Evolutionary conservation across 192 early-diverging fungal genomes (phyloP).

Genomic region (Ramicandelaber brevisporus): DNA sequence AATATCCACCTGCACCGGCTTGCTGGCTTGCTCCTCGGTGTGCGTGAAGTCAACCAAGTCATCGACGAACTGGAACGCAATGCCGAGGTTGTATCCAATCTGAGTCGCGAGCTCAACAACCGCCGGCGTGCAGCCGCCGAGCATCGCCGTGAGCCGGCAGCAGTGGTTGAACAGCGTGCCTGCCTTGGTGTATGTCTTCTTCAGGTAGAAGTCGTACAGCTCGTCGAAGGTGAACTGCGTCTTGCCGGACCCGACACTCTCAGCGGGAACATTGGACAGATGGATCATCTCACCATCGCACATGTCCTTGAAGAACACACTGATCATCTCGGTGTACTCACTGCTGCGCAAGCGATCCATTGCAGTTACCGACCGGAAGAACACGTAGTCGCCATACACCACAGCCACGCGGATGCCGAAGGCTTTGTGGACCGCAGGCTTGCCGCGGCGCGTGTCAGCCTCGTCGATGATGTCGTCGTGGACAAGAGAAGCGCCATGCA

Average conservation of each 20-base stretch:
- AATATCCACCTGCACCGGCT: conserved; percentile 73
- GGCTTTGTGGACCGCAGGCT: conserved; percentile 53
- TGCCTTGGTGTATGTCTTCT: conserved; percentile 89
- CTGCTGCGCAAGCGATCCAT: conserved; percentile 68
- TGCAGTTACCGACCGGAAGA: conserved; percentile 76
- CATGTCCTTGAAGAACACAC: conserved; percentile 73
- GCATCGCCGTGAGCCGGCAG: conserved; percentile 59
- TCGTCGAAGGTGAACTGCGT: no score
- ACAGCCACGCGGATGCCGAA: conserved; percentile 98
- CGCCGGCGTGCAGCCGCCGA: conserved; percentile 47
- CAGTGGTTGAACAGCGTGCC: conserved; percentile 86
- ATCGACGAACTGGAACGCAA: conserved; percentile 85
- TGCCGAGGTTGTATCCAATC: conserved; percentile 71
- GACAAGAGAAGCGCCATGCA: conserved; percentile 81
- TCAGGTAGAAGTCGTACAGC: conserved; percentile 71
- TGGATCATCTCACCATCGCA: conserved; percentile 98
- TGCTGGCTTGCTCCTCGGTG: conserved; percentile 49
- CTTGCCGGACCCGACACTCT: no score
- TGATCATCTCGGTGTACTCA: conserved; percentile 79
- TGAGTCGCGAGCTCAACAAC: conserved; percentile 52
- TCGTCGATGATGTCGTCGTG: conserved; percentile 87
- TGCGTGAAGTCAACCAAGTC: conserved; percentile 80
- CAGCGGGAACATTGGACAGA: conserved; percentile 45
- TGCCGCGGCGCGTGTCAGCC: conserved; percentile 39
- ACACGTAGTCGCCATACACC: conserved; percentile 74